Percentiles rank a stretch among this genome's conserved stretches.
Conservation (phyloP, 2,329 filamentous ascomycete species). For the Penicillium sp. region DNA sequence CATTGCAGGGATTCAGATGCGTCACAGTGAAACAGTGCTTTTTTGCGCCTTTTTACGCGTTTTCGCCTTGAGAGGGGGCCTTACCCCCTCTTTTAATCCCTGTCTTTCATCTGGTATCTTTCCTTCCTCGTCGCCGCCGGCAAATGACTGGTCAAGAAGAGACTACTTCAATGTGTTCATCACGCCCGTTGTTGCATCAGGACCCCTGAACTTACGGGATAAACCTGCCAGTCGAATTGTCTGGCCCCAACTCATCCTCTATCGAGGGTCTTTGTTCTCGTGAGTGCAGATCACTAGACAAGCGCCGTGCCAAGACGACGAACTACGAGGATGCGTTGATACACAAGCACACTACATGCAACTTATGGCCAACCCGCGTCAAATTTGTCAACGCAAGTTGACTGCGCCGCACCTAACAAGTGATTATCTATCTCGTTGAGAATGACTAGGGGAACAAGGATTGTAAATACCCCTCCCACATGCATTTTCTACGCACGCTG, state of each 20-base stretch:
- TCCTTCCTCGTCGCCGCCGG: background rate
- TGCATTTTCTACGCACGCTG: conserved; percentile 17
- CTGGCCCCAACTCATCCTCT: conserved; percentile 4
- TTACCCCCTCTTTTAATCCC: conserved; percentile 23
- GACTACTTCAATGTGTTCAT: background rate
- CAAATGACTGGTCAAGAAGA: background rate
- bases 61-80: conserved; percentile 3
- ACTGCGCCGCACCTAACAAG: conserved; percentile 22
- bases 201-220: background rate
- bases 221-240: background rate
- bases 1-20: conserved; percentile 21
- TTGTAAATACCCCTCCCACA: conserved; percentile 13
- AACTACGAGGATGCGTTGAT: conserved; percentile 21
- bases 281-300: conserved; percentile 23
- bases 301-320: conserved; percentile 35
- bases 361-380: conserved; percentile 15
- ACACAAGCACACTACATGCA: conserved; percentile 11
- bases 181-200: background rate
- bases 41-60: conserved; percentile 9
- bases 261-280: conserved; percentile 5
- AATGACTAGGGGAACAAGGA: conserved; percentile 8
- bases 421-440: conserved; percentile 5
- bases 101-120: conserved; percentile 9
- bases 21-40: conserved; percentile 18
- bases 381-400: conserved; percentile 15